These are phyloP conservation scores for Hymenoscyphus infarciens DNA, from an alignment of 2,329 filamentous ascomycete species.

Conservation along the genomic window DNA sequence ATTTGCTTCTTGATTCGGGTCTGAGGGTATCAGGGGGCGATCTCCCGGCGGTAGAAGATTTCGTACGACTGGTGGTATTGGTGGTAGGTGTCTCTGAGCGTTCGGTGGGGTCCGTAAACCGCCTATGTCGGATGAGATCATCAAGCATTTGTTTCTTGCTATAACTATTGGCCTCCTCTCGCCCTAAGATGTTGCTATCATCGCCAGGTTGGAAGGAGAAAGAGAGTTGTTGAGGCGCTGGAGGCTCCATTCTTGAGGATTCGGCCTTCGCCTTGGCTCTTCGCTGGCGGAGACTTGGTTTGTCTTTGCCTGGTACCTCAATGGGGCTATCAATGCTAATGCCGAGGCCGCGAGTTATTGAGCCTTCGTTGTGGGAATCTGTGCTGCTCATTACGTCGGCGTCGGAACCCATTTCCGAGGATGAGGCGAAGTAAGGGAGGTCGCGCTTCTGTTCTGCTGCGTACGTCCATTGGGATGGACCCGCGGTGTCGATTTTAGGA, in stretches of 20 bases:
- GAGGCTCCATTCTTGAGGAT: neutral
- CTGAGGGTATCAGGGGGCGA: neutral
- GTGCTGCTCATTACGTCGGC: slow-evolving; percentile 2
- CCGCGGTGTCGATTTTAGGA: neutral
- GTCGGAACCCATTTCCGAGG: slow-evolving; percentile 21
- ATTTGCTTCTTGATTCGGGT: neutral
- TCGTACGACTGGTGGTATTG: neutral
- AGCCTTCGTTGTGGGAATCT: neutral
- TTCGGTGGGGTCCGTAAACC: neutral
- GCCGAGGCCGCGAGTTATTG: slow-evolving; percentile 8
- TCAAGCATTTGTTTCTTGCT: slow-evolving; percentile 9
- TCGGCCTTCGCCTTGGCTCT: neutral
- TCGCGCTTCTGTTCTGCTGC: slow-evolving; percentile 9
- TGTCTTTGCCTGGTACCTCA: neutral
- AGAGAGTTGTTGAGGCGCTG: slow-evolving; percentile 6
- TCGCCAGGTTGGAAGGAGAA: slow-evolving; percentile 32
- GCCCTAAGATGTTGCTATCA: slow-evolving; percentile 20
- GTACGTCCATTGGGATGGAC: neutral
- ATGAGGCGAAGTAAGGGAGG: slow-evolving; percentile 20
- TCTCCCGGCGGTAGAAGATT: neutral
- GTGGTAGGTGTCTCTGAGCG: neutral
- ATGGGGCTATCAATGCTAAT: slow-evolving; percentile 6
- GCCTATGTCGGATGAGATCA: slow-evolving; percentile 12
- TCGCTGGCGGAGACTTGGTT: neutral
- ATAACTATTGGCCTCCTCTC: neutral